Evolutionary conservation across 768 basidiomycete genomes (phyloP), one percentile per base, ranked within the genome.

Genomic region (Chalciporus sphaerocephalus): DNA sequence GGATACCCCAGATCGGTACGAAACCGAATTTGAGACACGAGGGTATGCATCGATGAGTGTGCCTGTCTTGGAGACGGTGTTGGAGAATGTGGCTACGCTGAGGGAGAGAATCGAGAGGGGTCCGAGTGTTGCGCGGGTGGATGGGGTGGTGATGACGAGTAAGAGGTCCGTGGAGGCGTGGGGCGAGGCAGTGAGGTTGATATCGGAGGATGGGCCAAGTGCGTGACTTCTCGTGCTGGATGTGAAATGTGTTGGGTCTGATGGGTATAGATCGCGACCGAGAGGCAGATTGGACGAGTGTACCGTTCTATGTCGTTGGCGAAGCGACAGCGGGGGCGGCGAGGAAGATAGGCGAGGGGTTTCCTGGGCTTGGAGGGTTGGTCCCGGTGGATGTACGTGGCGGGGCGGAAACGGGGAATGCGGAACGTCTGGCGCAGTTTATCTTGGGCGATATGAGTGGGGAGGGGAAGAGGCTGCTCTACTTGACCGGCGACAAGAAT

Each of bases 401-500:
- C 0, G 71, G 65, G 8, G 53, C 62, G 2, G 69, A 78, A 7
- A 70, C 81, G 2, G 92, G 91, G 4, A 87, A 75, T 13, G 79
- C 78, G n/a, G 82, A 82, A 54, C 69, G 73, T 28, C 79, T 91
- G 11, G 87, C 80, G 1, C 67, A 61, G 13, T 86, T 80, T 56
- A 87, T 92, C 49, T 54, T 85, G 36, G 37, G 50, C 0, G 71
- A 62, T 1, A 28, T 48, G 10, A 46, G 33, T 11, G 71, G 58
- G 23, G 20, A 37, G 5, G 50, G 25, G 4, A 51, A 25, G 25
- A 53, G 44, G 20, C 58, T 93, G 38, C 61, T 93, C 6, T 92
- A 90, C 59, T 74, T 95, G 8, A 88, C 82, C 10, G 91, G 91
- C 17, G 92, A 93, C 74, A 94, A 92, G 71, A 91, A 88, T 47